Evolutionary conservation across 768 basidiomycete species (phyloP).

Genomic region (Termitomyces sp.): DNA sequence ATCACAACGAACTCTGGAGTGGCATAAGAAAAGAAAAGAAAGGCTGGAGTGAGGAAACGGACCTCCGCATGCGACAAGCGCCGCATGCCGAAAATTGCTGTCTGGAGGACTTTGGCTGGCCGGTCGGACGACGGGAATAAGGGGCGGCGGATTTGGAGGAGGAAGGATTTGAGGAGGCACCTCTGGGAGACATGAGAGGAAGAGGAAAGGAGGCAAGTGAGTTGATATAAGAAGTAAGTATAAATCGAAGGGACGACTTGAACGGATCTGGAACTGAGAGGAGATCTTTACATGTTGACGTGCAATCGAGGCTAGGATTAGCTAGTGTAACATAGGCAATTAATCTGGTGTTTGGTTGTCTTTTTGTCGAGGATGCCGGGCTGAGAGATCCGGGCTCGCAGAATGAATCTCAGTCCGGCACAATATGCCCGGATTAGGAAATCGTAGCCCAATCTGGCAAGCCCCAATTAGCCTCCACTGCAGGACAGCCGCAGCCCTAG

Average conservation of each 20-base stretch:
- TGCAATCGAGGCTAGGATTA: constrained; percentile 13
- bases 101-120: constrained; percentile 70
- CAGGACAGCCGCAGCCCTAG: neutral
- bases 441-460: neutral
- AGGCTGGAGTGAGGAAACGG: constrained; percentile 10
- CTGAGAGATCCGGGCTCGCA: constrained; percentile 19
- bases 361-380: constrained; percentile 35
- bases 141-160: constrained; percentile 31
- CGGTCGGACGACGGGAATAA: constrained; percentile 45
- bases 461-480: neutral
- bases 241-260: constrained; percentile 31
- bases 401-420: constrained; percentile 1
- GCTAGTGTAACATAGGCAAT: constrained; percentile 2
- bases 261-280: constrained; percentile 33
- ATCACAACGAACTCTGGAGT: constrained; percentile 82
- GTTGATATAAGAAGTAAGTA: constrained; percentile 29
- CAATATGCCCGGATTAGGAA: constrained; percentile 9
- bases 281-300: constrained; percentile 32
- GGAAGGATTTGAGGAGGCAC: constrained; percentile 28
- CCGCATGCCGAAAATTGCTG: constrained; percentile 94
- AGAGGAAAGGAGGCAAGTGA: constrained; percentile 15
- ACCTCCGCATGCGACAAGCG: constrained; percentile 88
- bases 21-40: constrained; percentile 1
- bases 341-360: constrained; percentile 15
- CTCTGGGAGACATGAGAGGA: constrained; percentile 55